These are phyloP conservation scores for Tricharina praecox DNA, from an alignment of 495 filamentous ascomycete species.

Conservation along the genomic window DNA sequence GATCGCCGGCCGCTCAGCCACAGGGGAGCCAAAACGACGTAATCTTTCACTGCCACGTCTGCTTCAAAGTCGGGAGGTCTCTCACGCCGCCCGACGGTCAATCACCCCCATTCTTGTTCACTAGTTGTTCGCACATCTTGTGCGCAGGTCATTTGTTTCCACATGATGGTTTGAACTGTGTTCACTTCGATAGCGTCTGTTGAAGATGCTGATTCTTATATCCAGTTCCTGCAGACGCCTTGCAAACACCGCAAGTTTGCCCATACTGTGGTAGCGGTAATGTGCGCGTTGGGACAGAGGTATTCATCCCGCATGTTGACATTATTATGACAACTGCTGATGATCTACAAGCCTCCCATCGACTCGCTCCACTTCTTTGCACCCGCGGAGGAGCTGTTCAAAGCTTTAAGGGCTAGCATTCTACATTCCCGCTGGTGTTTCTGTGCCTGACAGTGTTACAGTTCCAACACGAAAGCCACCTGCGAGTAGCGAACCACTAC, in stretches of 20 bases:
- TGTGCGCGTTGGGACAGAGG: too few species aligned
- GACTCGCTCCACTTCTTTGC: conserved; percentile 22
- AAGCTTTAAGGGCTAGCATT: too few species aligned
- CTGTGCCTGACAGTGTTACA: too few species aligned
- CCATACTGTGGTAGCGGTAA: conserved; percentile 23
- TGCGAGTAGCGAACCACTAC: conserved; percentile 20
- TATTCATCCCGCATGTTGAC: too few species aligned
- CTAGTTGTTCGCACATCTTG: conserved; percentile 23
- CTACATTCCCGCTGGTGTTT: too few species aligned
- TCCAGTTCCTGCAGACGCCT: conserved; percentile 13
- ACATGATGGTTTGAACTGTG: conserved; percentile 12
- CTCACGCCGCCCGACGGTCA: not conserved
- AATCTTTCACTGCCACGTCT: conserved; percentile 22
- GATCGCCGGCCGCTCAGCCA: too few species aligned
- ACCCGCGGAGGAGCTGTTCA: conserved; percentile 19
- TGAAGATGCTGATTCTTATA: not conserved
- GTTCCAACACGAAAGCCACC: conserved; percentile 20
- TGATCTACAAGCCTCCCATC: conserved; percentile 11
- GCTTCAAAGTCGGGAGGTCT: conserved; percentile 5
- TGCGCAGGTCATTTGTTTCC: conserved; percentile 21
- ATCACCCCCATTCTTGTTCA: conserved; percentile 16
- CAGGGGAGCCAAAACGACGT: too few species aligned
- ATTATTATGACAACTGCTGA: too few species aligned
- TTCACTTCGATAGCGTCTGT: not conserved
- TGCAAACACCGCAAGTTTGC: conserved; percentile 14